Base-by-base conservation (phyloP, 1,139 yeast species). In the Yamadazyma buinensis region DNA sequence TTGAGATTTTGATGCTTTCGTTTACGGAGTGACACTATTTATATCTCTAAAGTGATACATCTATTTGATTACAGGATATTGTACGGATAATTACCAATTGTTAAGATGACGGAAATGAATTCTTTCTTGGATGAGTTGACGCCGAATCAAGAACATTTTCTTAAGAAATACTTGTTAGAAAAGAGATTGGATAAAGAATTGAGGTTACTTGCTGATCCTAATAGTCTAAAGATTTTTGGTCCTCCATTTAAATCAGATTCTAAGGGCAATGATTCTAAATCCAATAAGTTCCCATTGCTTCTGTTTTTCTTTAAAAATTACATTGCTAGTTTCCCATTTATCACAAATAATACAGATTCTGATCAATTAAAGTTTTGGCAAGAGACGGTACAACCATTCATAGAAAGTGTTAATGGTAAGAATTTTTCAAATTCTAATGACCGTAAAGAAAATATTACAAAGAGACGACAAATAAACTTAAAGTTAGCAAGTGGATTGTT, bases 81-180 rank as follows among this genome's bases (percentile, higher is more conserved):
- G n/a, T n/a, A n/a, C n/a, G n/a, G n/a, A n/a, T n/a, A n/a, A n/a
- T n/a, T n/a, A n/a, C n/a, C n/a, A n/a, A n/a, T n/a, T n/a, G n/a
- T n/a, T n/a, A 11, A 19, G 14, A 12, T 22, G 24, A 15, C 8
- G 23, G n/a, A 9, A 15, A 11, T 5, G 17, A 34, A 35, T 26
- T 24, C 23, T 18, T 37, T 55, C 43, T 37, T 56, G 28, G 30
- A 50, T 42, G 48, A 39, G n/a, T 44, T 76, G 32, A 57, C 67
- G n/a, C 73, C 83, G 3, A 65, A 73, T 0, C 83, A 85, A 52
- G 95, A 86, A 57, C 97, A 90, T 50, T 85, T 84, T 54, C 68
- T 90, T 37, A 90, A 90, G 59, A 77, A 94, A 48, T 88, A 84
- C 56, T 66, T 90, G 24, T 61, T 90, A 23, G 75, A 78, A 43